Base-by-base conservation (phyloP, 2,329 filamentous ascomycete genomes). In the Monilinia aucupariae region DNA sequence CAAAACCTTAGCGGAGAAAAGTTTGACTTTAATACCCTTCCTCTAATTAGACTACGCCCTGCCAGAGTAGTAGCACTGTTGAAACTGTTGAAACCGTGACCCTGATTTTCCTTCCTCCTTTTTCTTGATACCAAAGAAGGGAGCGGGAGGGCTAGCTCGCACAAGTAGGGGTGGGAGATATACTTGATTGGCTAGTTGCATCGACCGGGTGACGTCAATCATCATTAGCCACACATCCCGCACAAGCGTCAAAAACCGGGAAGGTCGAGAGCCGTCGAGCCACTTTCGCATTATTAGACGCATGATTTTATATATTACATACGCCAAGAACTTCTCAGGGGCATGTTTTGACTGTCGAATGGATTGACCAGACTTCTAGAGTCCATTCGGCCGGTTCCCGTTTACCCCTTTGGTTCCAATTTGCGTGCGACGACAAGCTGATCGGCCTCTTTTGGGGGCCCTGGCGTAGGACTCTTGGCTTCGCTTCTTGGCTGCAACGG, bases 1-100 rank as follows among this genome's bases (percentile, higher is more conserved):
- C n/a, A n/a, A n/a, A n/a, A n/a, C n/a, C n/a, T 34, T 25, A 34
- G 20, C 2, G 13, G 41, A 20, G 30, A 41, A 45, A 22, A n/a
- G 15, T 34, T 39, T 45, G 45, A 47, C 41, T 56, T 56, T 47
- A 56, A 56, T 56, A 56, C 27, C 27, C 22, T 34, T 22, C 17
- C 15, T 12, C 34, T 13, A n/a, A 43, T 12, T 32, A 3, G 5
- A n/a, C n/a, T n/a, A n/a, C n/a, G n/a, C n/a, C n/a, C n/a, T n/a
- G n/a, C n/a, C n/a, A n/a, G n/a, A n/a, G n/a, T 54, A 20, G 53
- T 47, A 27, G 41, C 45, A 56, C 12, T 34, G 41, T 56, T 45
- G 32, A 20, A 47, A 41, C 22, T 45, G 9, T 25, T 12, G 34
- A 20, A n/a, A n/a, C n/a, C n/a, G n/a, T n/a, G n/a, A n/a, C 13